Evolutionary conservation across 176 grass and related monocot species (phyloP).

Genomic region (Typha latifolia): DNA sequence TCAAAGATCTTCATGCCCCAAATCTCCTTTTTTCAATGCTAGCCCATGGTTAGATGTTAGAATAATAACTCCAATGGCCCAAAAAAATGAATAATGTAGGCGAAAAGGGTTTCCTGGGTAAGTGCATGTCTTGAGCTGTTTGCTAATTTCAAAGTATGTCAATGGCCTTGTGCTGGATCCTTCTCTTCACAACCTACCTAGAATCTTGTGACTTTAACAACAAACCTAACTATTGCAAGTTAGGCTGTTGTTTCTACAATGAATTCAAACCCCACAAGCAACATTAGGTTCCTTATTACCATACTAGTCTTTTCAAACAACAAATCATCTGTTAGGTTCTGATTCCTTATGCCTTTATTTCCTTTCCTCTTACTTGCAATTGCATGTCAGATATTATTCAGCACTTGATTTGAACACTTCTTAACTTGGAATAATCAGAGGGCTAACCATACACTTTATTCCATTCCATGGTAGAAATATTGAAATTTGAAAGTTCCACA

Average conservation of each 20-base stretch:
- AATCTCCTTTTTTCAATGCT: too few species aligned
- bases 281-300: background rate
- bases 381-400: background rate
- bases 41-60: too few species aligned
- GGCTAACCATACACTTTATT: background rate
- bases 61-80: too few species aligned
- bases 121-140: background rate
- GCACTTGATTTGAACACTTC: background rate
- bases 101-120: background rate
- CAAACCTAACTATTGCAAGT: background rate
- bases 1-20: too few species aligned
- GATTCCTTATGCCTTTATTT: background rate
- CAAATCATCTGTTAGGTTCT: background rate
- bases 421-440: background rate
- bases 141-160: background rate
- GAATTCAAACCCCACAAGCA: slow-evolving; percentile 7
- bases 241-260: background rate
- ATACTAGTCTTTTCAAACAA: background rate
- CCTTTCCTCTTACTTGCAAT: background rate
- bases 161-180: background rate
- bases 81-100: too few species aligned
- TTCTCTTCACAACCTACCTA: background rate
- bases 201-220: background rate
- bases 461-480: background rate
- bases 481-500: background rate